Base-by-base conservation (phyloP, 1,284 basidiomycete species). In the Malassezia obtusa region DNA sequence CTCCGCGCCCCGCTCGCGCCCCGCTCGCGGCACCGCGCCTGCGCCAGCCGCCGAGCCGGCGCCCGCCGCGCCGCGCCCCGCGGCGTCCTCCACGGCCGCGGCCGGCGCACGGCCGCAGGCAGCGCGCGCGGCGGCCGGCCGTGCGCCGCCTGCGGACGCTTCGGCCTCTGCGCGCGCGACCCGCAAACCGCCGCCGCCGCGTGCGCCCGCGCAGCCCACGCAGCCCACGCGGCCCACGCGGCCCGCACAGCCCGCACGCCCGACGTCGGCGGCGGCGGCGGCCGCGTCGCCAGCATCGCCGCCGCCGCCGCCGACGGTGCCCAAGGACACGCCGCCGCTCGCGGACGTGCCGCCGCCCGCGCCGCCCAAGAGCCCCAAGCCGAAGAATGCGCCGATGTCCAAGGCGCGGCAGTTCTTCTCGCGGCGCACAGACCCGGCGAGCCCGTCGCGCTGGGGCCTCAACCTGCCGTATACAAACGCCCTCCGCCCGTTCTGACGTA, bases 401-500 rank as follows among this genome's bases (percentile, higher is more conserved):
- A 45, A 45, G 43, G 43, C 43, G 5, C 28, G 32, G 17, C 26
- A 45, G 26, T 32, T 45, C 15, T 45, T 45, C 28, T 45, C 43
- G 10, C 26, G 28, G 17, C 17, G 32, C 15, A 19, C 8, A 2
- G 43, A 45, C 4, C 10, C n/a, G 21, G 10, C 21, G 9, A 24
- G 10, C 6, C 10, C 26, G 2, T 28, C 30, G 32, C 28, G 28
- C 25, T 43, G 40, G 40, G 14, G 25, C 24, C 22, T 43, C 21
- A 43, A 43, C 40, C 28, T 43, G 24, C 9, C 40, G 25, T 24
- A 43, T 11, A 43, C 40, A 9, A 43, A 43, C 9, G 10, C 40
- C 4, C 22, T 43, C 15, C 24, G 40, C 7, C 40, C 40, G 40
- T 43, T 43, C 14, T 43, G 15, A 32, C 22, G 21, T 21, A 24